Evolutionary conservation across 257 asterid genomes (phyloP), one percentile per base, ranked within the genome.

Genomic region (Penstemon barbatus): DNA sequence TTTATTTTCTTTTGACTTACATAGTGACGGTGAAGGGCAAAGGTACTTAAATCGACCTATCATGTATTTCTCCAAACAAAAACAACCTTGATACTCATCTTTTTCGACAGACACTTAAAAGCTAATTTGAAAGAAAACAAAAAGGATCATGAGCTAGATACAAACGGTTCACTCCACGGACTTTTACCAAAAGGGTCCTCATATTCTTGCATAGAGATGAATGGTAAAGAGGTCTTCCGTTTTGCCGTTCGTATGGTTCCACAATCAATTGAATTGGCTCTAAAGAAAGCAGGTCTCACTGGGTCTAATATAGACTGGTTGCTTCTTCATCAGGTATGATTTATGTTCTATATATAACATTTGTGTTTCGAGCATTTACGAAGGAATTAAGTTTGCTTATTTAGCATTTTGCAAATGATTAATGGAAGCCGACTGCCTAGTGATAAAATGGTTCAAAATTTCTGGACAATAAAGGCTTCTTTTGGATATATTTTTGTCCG

Each of bases 221-320:
- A 94, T 12, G 99, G 99, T 44, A 91, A 91, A 77, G 99, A 94
- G 80, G 99, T 94, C 53, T 94, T 94, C 60, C 95, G 97, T 2
- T 94, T 94, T 74, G 99, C 99, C 9, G 84, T 71, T 51, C 94
- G 97, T 52, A 95, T 68, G 46, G 99, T 94, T 75, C 99, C 99
- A 15, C 92, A 89, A 74, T 91, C 99, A 0, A 91, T 94, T 59
- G 97, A 83, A 65, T 76, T 78, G 69, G 88, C 99, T 57, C 77
- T 94, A 13, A 74, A 74, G 74, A 94, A 86, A 77, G 96, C 99
- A 3, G 97, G 97, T 48, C 82, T 94, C 51, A 74, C 87, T 9
- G 75, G 77, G 7, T 94, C 97, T 68, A 77, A 69, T 74, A 74
- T 94, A 71, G 96, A 94, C 75, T 94, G 99, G 97, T 75, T 91